Base-by-base conservation (phyloP, 2,329 filamentous ascomycete species). In the Monosporascus sp. region DNA sequence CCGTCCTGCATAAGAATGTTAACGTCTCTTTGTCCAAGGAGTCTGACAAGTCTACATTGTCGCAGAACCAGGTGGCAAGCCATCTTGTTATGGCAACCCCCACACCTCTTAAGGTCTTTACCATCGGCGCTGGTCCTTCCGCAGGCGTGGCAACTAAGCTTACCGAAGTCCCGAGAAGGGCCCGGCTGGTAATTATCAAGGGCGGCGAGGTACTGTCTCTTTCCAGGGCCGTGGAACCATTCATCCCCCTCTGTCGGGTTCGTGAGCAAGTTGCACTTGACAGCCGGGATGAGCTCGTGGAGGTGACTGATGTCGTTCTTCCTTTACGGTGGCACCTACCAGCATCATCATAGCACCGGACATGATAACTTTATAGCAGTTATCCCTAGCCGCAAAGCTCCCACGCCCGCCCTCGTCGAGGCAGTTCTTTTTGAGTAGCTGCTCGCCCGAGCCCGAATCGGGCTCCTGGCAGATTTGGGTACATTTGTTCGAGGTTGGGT, bases 301-400 rank as follows among this genome's bases (percentile, higher is more conserved):
- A 61, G 48, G 38, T 62, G 52, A 17, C 57, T 43, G 11, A 63
- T 17, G 20, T 64, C 54, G n/a, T 51, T 51, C 54, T 8, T 61
- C 50, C 24, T 52, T 45, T 49, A 66, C 58, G 31, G 49, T 50
- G 20, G 62, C 62, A 14, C 62, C 63, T 2, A 54, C 49, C 7
- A 58, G 54, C 64, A 65, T 65, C 57, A 66, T 52, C 41, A 63
- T 22, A 3, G 58, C 62, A 14, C 58, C 58, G 43, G 56, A 49
- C 8, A 66, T 15, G 37, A 60, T 52, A 44, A 63, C 41, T 35
- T 14, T 5, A 35, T 35, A 14, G 3, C 41, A 51, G 52, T 63
- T 64, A 35, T 59, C 45, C 15, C 58, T 55, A 37, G 9, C 31
- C 11, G 11, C 31, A 35, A 35, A 35, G 31, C 31, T 35, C 4